phyloP scores from a whole-genome alignment of 331 rosid species.

The Quercus lobata region DNA sequence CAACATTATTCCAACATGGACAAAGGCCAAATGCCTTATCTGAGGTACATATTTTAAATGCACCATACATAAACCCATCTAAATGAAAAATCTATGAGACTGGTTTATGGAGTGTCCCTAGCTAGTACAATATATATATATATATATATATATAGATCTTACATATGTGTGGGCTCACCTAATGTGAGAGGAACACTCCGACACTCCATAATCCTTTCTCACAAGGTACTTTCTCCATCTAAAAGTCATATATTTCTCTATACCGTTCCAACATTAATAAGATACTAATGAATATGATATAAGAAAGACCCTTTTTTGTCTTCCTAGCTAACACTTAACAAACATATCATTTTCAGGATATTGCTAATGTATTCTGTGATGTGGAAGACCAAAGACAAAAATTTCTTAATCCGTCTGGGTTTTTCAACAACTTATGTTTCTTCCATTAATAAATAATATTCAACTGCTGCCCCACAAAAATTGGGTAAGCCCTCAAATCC shows the following conservation, averaged over 20 bases:
- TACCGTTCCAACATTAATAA: no score
- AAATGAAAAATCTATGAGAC: no score
- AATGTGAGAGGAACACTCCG: no score
- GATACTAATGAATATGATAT: background rate
- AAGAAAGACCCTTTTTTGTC: background rate
- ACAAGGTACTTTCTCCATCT: no score
- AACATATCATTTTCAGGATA: slow-evolving; percentile 56
- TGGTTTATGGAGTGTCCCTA: no score
- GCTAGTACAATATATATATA: no score
- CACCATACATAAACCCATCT: no score
- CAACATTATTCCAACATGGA: slow-evolving; percentile 40
- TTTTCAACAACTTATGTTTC: slow-evolving; percentile 46
- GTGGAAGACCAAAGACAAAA: slow-evolving; percentile 65
- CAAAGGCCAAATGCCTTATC: slow-evolving; percentile 35
- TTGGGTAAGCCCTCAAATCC: slow-evolving; percentile 48
- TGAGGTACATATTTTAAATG: slow-evolving; percentile 36
- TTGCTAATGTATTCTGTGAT: slow-evolving; percentile 61
- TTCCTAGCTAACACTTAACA: slow-evolving; percentile 3
- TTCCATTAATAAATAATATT: slow-evolving; percentile 38
- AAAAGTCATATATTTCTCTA: no score
- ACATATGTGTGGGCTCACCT: no score
- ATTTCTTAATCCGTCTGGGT: slow-evolving; percentile 54
- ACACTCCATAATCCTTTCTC: no score
- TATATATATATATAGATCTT: no score
- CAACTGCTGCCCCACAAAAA: slow-evolving; percentile 29